Evolutionary conservation across 2,329 filamentous ascomycete species (phyloP).

Genomic region (Xylariaceae sp.): DNA sequence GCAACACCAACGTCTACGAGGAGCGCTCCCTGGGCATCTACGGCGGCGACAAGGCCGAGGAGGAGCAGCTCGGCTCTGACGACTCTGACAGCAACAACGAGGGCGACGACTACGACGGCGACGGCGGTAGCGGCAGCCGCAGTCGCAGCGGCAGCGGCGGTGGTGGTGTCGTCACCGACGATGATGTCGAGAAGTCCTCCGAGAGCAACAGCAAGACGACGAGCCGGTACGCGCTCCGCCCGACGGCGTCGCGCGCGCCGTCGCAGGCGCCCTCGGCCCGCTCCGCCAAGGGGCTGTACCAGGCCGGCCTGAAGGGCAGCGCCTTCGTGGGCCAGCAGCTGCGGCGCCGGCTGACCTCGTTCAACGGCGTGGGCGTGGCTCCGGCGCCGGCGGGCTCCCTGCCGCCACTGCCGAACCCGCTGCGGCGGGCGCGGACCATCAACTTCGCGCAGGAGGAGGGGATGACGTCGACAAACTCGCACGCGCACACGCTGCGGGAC

Average conservation of each 20-base stretch:
- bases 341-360: slow-evolving; percentile 29
- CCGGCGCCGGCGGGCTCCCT: slow-evolving; percentile 6
- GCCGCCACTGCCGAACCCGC: slow-evolving; percentile 2
- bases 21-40: slow-evolving; percentile 59
- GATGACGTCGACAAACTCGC: too few relatives aligned
- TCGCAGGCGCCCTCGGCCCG: background rate
- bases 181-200: background rate
- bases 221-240: too few relatives aligned
- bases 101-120: slow-evolving; percentile 9
- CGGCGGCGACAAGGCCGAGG: slow-evolving; percentile 20
- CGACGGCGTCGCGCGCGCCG: background rate
- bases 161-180: too few relatives aligned
- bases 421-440: slow-evolving; percentile 12
- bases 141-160: background rate
- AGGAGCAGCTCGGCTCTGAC: slow-evolving; percentile 17
- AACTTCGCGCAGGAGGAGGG: slow-evolving; percentile 16
- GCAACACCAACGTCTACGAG: slow-evolving; percentile 66
- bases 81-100: slow-evolving; percentile 18
- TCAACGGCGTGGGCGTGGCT: slow-evolving; percentile 36
- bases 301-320: slow-evolving; percentile 14
- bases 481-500: slow-evolving; percentile 12
- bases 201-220: background rate
- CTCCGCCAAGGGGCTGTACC: slow-evolving; percentile 14
- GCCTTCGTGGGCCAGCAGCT: slow-evolving; percentile 28
- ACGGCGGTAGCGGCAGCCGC: background rate